Conservation (phyloP, 768 basidiomycete species). For the Termitomyces sp. region DNA sequence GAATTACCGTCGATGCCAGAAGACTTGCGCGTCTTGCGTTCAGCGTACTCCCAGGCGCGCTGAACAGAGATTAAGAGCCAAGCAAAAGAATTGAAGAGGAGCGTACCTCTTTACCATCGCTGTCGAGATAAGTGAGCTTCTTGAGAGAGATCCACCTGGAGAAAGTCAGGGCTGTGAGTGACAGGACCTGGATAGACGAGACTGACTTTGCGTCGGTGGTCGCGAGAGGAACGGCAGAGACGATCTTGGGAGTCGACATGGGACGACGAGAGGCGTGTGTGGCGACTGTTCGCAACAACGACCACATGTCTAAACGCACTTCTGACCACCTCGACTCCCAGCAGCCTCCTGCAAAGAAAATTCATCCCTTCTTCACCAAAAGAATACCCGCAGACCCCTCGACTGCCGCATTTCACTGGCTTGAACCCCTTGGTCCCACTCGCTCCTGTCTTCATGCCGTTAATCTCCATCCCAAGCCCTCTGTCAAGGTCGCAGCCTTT, state of each 20-base stretch:
- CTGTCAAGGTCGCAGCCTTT: conserved; percentile 68
- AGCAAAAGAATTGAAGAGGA: neutral
- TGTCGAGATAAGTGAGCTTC: conserved; percentile 78
- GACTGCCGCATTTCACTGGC: conserved; percentile 34
- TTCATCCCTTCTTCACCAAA: conserved; percentile 39
- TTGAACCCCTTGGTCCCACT: conserved; percentile 32
- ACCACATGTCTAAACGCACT: conserved; percentile 13
- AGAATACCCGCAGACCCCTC: conserved; percentile 5
- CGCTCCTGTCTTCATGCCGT: conserved; percentile 40
- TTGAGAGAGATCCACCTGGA: conserved; percentile 82
- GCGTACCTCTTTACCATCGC: conserved; percentile 68
- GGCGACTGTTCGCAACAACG: conserved; percentile 7
- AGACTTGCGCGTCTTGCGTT: conserved; percentile 72
- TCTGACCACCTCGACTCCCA: conserved; percentile 7
- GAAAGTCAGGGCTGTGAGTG: neutral
- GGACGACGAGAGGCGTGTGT: neutral
- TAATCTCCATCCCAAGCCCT: conserved; percentile 38
- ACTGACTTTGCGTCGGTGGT: conserved; percentile 57
- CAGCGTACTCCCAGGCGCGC: conserved; percentile 89
- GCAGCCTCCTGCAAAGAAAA: conserved; percentile 1
- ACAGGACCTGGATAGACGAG: neutral
- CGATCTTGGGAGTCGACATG: conserved; percentile 40
- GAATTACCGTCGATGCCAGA: conserved; percentile 75
- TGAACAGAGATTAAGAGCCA: conserved; percentile 23
- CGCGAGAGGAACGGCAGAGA: conserved; percentile 49